phyloP scores from a whole-genome alignment of 805 yeast genomes.

The Yarrowia sp. region DNA sequence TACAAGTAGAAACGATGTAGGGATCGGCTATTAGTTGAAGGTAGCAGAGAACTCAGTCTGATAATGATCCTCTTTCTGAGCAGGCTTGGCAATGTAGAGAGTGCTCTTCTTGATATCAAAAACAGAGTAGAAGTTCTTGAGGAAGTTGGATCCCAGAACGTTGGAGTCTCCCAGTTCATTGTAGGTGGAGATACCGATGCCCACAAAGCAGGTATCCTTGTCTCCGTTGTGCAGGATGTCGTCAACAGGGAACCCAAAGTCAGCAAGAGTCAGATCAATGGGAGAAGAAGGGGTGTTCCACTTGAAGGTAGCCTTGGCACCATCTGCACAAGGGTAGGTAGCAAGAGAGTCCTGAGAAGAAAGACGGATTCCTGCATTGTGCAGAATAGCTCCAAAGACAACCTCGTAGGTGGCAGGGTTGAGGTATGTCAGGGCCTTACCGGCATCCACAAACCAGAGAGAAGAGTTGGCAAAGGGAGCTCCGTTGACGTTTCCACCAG shows the following conservation, averaged over 20 bases:
- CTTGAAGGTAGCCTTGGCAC: no score
- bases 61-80: background rate
- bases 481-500: conserved; percentile 2
- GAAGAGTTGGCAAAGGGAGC: background rate
- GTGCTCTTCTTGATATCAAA: background rate
- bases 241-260: background rate
- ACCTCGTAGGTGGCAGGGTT: background rate
- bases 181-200: background rate
- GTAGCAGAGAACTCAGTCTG: background rate
- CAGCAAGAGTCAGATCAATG: background rate
- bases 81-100: background rate
- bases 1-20: no score
- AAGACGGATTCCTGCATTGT: background rate
- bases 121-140: background rate
- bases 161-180: background rate
- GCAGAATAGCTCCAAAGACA: background rate
- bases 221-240: background rate
- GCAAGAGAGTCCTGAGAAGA: background rate
- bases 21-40: no score
- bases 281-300: background rate
- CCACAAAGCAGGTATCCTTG: background rate
- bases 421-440: background rate
- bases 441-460: background rate
- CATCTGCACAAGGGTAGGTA: background rate
- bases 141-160: background rate